These are phyloP conservation scores for Phytophthora pluvialis DNA, from an alignment of 352 stramenopile genomes.

Conservation along the genomic window DNA sequence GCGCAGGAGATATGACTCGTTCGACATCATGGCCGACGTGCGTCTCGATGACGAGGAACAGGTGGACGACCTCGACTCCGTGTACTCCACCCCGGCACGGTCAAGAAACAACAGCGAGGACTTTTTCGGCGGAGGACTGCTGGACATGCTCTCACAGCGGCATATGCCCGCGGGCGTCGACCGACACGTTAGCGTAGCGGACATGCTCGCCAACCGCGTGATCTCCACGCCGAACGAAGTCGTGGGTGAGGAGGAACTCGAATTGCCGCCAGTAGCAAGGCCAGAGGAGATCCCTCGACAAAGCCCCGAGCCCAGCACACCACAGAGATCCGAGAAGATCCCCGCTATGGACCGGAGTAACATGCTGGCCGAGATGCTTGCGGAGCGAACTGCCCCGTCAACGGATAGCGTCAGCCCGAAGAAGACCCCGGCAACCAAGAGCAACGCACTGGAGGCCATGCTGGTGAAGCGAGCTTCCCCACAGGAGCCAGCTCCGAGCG, in stretches of 20 bases:
- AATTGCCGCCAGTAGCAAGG: constrained; percentile 4
- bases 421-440: constrained; percentile 16
- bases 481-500: neutral
- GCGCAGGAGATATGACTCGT: constrained; percentile 40
- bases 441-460: constrained; percentile 47
- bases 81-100: constrained; percentile 32
- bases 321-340: constrained; percentile 12
- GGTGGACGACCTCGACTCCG: constrained; percentile 34
- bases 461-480: constrained; percentile 34
- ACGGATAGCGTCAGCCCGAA: constrained; percentile 10
- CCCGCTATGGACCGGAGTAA: constrained; percentile 31
- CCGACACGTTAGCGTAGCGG: constrained; percentile 39
- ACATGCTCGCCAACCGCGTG: constrained; percentile 39
- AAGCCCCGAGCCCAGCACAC: neutral
- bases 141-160: constrained; percentile 45
- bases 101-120: constrained; percentile 44
- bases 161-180: constrained; percentile 43
- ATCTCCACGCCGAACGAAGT: constrained; percentile 14
- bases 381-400: constrained; percentile 30
- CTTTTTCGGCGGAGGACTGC: constrained; percentile 30
- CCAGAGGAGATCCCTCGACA: neutral
- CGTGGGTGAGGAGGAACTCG: constrained; percentile 18
- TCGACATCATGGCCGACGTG: constrained; percentile 40
- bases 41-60: constrained; percentile 28
- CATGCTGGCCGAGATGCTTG: constrained; percentile 48